These are phyloP conservation scores for Syzygium aqueum DNA, from an alignment of 345 rosid genomes.

Conservation along the genomic window DNA sequence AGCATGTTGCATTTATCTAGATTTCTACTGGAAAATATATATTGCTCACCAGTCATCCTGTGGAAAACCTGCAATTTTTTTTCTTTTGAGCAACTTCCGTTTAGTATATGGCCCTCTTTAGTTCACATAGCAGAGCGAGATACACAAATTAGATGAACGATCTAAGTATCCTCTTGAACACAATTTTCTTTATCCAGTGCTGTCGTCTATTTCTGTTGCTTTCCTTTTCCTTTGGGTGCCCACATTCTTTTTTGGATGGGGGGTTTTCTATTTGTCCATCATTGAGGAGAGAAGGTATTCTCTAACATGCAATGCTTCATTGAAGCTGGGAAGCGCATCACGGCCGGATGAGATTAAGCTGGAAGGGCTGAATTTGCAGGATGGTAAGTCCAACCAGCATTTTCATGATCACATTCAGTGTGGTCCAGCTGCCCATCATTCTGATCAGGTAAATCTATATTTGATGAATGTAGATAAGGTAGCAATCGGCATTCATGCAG, in stretches of 20 bases:
- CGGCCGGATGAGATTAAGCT: not conserved
- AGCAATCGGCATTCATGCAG: not conserved
- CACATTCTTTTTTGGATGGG: not conserved
- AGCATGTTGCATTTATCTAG: not conserved
- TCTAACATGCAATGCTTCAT: conserved; percentile 4
- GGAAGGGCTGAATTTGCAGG: not conserved
- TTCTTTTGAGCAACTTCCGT: not conserved
- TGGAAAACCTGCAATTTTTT: not conserved
- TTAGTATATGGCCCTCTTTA: not conserved
- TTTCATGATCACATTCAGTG: conserved; percentile 5
- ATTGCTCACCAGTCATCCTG: not conserved
- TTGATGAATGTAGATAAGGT: not conserved
- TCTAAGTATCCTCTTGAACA: not conserved
- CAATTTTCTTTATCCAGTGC: not conserved
- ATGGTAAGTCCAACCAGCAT: not conserved
- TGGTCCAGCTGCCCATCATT: conserved; percentile 11
- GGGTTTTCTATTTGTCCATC: not conserved
- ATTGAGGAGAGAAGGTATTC: not conserved
- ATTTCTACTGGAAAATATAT: not conserved
- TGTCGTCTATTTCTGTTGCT: not conserved
- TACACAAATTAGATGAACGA: not conserved
- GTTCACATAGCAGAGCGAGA: not conserved
- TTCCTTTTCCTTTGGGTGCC: not conserved
- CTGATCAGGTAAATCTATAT: not conserved
- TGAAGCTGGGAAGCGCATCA: conserved; percentile 38